phyloP scores from a whole-genome alignment of 1,139 yeast species.

The Saccharomyces hybrid region DNA sequence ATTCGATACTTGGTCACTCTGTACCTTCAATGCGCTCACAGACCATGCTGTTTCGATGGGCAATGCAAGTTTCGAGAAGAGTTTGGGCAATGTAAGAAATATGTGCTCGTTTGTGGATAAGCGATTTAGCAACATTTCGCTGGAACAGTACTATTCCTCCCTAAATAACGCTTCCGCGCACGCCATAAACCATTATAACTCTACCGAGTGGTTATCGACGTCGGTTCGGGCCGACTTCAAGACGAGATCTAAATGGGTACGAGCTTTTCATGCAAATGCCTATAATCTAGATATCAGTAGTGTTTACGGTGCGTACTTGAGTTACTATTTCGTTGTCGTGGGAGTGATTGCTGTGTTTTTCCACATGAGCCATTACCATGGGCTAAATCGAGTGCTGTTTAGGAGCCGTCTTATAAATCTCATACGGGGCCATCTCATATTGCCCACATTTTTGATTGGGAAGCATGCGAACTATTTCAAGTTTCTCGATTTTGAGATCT shows the following conservation, averaged over 20 bases:
- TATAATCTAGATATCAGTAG: constrained; percentile 17
- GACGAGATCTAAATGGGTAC: constrained; percentile 7
- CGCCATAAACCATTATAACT: constrained; percentile 1
- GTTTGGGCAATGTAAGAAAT: constrained; percentile 1
- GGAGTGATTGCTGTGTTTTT: constrained; percentile 7
- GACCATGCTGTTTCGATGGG: neutral
- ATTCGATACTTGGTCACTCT: constrained; percentile 2
- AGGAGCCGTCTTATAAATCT: constrained; percentile 7
- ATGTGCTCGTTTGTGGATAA: constrained; percentile 1
- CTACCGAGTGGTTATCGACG: neutral
- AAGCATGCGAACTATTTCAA: constrained; percentile 17
- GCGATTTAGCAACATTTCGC: neutral
- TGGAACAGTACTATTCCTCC: neutral
- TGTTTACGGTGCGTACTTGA: constrained; percentile 10
- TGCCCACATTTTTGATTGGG: constrained; percentile 13
- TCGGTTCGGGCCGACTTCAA: neutral
- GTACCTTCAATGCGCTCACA: constrained; percentile 1
- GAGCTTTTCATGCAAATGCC: constrained; percentile 16
- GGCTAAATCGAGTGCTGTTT: constrained; percentile 9
- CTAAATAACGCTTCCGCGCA: neutral
- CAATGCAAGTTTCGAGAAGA: constrained; percentile 1
- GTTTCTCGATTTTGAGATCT: neutral
- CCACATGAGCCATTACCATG: constrained; percentile 11
- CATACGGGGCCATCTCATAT: constrained; percentile 11
- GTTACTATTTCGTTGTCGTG: constrained; percentile 11